Evolutionary conservation across 169 alveolate genomes (phyloP), one percentile per base, ranked within the genome.

Genomic region (Plasmodium sp.): DNA sequence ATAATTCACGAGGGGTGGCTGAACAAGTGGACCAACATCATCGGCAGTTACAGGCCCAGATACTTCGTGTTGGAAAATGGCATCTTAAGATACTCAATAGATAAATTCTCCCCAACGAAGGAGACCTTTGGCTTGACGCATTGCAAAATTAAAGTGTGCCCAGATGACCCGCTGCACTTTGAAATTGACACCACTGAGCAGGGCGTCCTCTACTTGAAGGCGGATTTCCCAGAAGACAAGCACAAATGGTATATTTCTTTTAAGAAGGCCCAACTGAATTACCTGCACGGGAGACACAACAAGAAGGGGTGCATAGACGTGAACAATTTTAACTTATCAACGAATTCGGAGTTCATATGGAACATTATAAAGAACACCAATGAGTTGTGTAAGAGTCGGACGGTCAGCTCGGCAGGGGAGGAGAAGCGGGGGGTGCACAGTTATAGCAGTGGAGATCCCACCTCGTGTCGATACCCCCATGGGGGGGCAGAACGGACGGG

Each of bases 1-100:
- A 96, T 88, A 81, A 95, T 84, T 79, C 97, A 96, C 72, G 98
- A 97, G 81, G 98, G 98, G 62, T 97, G 98, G 98, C 83, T 97
- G 51, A 95, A 97, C 80, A 97, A 97, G 77, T 97, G 98, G 98
- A 97, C 98, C 5, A 97, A 97, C 73, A 96, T 97, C 80, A 96
- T 97, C 31, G 98, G 98, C 6, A 97, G 97, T 77, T 97, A 98
- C 97, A 92, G 98, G 48, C 98, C 97, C 16, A 88, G 98, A 90
- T 97, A 97, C 85, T 97, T 97, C 81, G 96, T 95, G 84, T 95
- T 97, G 62, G 97, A 97, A 84, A 96, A 97, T 79, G 98, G 97
- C 12, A 94, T 95, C 62, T 85, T 96, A 74, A 92, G 95, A 81
- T 96, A 96, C 81, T 96, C 98, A 5, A 54, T 96, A 10, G 98